Base-by-base conservation (phyloP, 2,329 filamentous ascomycete species). In the Fusarium buxicola region DNA sequence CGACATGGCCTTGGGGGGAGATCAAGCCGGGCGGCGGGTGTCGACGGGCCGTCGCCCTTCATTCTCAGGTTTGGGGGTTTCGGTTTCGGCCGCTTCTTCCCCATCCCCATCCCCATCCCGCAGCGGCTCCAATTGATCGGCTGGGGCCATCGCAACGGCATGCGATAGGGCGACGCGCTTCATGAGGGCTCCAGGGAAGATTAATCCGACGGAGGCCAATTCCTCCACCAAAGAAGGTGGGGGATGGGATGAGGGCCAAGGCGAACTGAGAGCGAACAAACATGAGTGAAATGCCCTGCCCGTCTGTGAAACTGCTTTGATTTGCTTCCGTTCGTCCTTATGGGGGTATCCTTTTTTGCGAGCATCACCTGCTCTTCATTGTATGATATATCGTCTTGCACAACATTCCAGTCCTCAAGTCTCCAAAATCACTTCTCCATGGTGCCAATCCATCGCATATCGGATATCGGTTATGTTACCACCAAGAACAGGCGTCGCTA, bases 221-320 rank as follows among this genome's bases (percentile, higher is more conserved):
- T 69, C 61, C 64, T 69, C 67, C 69, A 69, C 67, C 60, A 69
- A 62, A 48, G 35, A 55, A 34, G 45, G 51, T 58, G 63, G 47
- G 61, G 49, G 45, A 38, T 48, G 43, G 36, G 31, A 56, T 60
- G 55, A 57, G 41, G 44, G 8, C 39, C 18, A n/a, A 48, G 7
- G 36, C n/a, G 34, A 18, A 12, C 15, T 35, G 31, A 40, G 24
- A 13, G 27, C 16, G 28, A 47, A 35, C 15, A 4, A 28, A 32
- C 7, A 39, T 46, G 44, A 43, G 16, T 31, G 7, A 32, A n/a
- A 24, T 40, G 28, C n/a, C 15, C 13, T 39, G 36, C 24, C 12
- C 28, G 39, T 27, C 25, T 40, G 13, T 44, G n/a, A 36, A 25
- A 25, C n/a, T 45, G 31, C 10, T 44, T 10, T 49, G 34, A 28